These are phyloP conservation scores for Primulina huaijiensis DNA, from an alignment of 257 asterid genomes.

Conservation along the genomic window DNA sequence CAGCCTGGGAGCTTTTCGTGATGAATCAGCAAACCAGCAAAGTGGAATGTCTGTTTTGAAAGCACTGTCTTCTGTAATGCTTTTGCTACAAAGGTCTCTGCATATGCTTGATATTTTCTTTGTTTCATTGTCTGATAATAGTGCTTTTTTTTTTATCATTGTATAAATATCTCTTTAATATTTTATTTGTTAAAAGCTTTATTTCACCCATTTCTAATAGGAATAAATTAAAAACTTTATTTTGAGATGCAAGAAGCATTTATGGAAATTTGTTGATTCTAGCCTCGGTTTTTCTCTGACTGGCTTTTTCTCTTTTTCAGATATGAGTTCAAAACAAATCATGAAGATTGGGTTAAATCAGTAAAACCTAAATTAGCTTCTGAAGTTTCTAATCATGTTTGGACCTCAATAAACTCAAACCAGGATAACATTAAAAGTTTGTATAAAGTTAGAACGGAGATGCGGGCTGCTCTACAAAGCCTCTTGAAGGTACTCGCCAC, in stretches of 20 bases:
- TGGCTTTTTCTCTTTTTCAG: conserved; percentile 41
- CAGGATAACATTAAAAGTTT: conserved; percentile 68
- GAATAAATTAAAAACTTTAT: background rate
- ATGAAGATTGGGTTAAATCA: conserved; percentile 79
- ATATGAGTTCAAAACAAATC: conserved; percentile 78
- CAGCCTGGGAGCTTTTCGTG: conserved; percentile 60
- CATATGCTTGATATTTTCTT: conserved; percentile 12
- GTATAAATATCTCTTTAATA: conserved; percentile 8
- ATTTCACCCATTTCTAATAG: conserved; percentile 11
- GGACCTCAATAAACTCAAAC: conserved; percentile 49
- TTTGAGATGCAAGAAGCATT: conserved; percentile 11
- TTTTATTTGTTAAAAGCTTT: conserved; percentile 3
- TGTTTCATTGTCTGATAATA: conserved; percentile 2
- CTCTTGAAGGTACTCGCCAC: conserved; percentile 64
- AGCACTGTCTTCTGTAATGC: conserved; percentile 75
- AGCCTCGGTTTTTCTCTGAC: conserved; percentile 25
- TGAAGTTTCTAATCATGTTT: conserved; percentile 49
- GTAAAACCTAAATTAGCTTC: conserved; percentile 67
- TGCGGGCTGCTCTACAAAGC: conserved; percentile 67
- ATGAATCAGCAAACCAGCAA: conserved; percentile 49
- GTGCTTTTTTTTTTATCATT: background rate
- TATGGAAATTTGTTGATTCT: conserved; percentile 3
- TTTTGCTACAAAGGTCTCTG: conserved; percentile 64
- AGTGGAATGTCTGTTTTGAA: conserved; percentile 57
- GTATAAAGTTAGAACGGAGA: conserved; percentile 74